A percentile compares a stretch with the other conserved stretches of the same genome.
These are phyloP conservation scores for Zalerion maritima DNA, from an alignment of 495 filamentous ascomycete species.

Conservation along the genomic window DNA sequence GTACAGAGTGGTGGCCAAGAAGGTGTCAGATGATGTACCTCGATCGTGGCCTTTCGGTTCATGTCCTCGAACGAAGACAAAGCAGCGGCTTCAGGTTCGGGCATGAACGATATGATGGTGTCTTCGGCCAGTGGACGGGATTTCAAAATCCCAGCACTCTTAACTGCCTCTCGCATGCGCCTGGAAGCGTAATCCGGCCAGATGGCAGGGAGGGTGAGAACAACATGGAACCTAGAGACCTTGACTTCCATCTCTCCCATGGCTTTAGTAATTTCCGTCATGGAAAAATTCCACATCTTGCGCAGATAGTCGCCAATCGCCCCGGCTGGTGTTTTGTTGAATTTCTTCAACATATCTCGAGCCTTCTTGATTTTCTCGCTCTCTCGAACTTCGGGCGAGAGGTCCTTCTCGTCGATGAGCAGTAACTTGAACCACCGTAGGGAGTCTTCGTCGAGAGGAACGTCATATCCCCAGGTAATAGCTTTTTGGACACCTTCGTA, in stretches of 20 bases:
- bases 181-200: slow-evolving; percentile 11
- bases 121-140: slow-evolving; percentile 1
- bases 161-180: slow-evolving; percentile 9
- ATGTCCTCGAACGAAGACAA: no score
- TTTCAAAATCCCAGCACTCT: slow-evolving; percentile 10
- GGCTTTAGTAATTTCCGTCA: slow-evolving; percentile 4
- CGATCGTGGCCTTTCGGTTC: no score
- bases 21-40: no score
- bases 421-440: slow-evolving; percentile 21
- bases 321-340: slow-evolving; percentile 8
- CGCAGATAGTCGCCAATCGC: slow-evolving; percentile 13
- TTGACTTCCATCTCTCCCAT: slow-evolving; percentile 5
- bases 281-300: slow-evolving; percentile 11
- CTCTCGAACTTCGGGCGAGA: slow-evolving; percentile 3
- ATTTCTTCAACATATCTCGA: slow-evolving; percentile 2
- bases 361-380: slow-evolving; percentile 6
- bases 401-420: slow-evolving; percentile 13
- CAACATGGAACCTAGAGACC: slow-evolving; percentile 9
- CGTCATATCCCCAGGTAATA: slow-evolving; percentile 14
- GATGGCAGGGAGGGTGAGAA: slow-evolving; percentile 17
- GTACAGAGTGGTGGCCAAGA: no score
- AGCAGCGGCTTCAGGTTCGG: slow-evolving; percentile 17
- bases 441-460: slow-evolving; percentile 6
- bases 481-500: not conserved
- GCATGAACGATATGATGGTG: slow-evolving; percentile 8